Evolutionary conservation across 768 basidiomycete genomes (phyloP), one percentile per base, ranked within the genome.

Genomic region (Sistotremastrum niveocremeum): DNA sequence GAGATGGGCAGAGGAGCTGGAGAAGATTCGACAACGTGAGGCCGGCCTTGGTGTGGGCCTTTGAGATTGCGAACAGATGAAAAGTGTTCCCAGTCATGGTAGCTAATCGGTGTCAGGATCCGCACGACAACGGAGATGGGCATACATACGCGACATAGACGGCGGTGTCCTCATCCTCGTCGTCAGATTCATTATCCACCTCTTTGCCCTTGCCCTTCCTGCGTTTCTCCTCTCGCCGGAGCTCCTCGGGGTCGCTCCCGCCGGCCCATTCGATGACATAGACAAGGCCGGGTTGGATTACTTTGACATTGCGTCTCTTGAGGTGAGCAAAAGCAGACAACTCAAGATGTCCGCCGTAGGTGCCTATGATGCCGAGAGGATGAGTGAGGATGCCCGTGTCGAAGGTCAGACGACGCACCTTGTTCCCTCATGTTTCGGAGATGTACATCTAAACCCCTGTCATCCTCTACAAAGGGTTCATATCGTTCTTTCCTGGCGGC

Each of bases 81-180:
- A 56, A 91, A 94, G 59, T 94, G 90, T 57, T 94, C 89, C 85
- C 86, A 91, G 60, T 90, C 86, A 56, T 91, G 83, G 59, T 89
- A 93, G 32, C 85, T 52, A 46, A 54, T 44, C 30, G 5, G 44
- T 36, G 34, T 30, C 9, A 10, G 49, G 38, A 20, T 32, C 34
- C 28, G 33, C 11, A 47, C 43, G 39, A 20, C 44, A 51, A 47
- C 47, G 41, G 46, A 44, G 8, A 34, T n/a, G 45, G 50, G 46
- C 36, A 44, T 28, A 81, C 85, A 60, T 63, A 88, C 83, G 88
- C 88, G 48, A 90, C 84, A 64, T 89, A 90, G 11, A 90, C 69
- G 3, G 83, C 46, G 35, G 60, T 57, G 32, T 45, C 49, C 7
- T 59, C 50, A 3, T 51, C 61, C 2, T 62, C 60, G 28, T 57